Conservation (phyloP, 140 eudicot genomes). For the Ambrosia hybrid region DNA sequence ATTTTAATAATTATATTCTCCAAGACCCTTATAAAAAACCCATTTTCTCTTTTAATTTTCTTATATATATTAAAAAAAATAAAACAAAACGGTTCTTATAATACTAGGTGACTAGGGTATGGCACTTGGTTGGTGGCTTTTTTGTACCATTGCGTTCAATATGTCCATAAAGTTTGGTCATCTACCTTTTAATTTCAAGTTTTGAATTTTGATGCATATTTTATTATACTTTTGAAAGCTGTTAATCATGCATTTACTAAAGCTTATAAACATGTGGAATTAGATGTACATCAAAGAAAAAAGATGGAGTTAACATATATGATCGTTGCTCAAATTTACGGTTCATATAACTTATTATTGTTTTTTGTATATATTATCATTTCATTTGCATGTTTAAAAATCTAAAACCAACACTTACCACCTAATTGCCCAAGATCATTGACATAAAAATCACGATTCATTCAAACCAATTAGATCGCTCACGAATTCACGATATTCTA, state of each 20-base stretch:
- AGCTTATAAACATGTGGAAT: neutral
- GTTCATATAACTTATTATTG: no score
- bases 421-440: neutral
- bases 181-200: conserved; percentile 17
- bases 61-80: no score
- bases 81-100: neutral
- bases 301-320: neutral
- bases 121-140: conserved; percentile 18
- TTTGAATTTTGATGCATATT: conserved; percentile 14
- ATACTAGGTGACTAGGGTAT: neutral
- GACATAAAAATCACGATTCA: neutral
- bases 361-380: neutral
- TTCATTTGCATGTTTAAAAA: neutral
- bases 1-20: no score
- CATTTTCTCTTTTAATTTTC: neutral
- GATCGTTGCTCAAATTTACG: neutral
- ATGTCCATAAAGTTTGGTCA: conserved; percentile 33
- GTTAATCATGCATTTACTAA: neutral
- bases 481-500: neutral
- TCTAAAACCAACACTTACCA: neutral
- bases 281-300: neutral
- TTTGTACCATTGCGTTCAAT: conserved; percentile 21
- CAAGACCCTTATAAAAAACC: neutral
- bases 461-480: neutral
- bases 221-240: neutral